phyloP scores from a whole-genome alignment of 2,329 filamentous ascomycete species.

The Microdochium trichocladiopsis region DNA sequence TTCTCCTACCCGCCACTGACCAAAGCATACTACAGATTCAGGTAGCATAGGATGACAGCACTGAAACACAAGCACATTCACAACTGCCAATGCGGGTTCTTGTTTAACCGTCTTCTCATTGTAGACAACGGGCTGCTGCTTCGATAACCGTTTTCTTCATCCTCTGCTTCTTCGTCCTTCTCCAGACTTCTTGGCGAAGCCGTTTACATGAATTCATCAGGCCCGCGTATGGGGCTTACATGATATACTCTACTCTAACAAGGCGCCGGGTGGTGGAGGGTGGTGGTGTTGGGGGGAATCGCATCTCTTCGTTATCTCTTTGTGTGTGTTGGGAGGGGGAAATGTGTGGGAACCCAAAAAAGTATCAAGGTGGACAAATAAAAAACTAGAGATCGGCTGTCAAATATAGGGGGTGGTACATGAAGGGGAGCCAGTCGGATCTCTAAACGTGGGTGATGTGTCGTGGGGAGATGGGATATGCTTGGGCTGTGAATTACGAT shows the following conservation, averaged over 20 bases:
- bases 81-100: too few relatives aligned
- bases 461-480: not conserved
- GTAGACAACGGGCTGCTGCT: too few relatives aligned
- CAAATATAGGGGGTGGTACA: slow-evolving; percentile 1
- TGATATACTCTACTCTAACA: slow-evolving; percentile 1
- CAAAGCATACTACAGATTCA: too few relatives aligned
- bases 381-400: not conserved
- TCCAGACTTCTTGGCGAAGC: not conserved
- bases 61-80: too few relatives aligned
- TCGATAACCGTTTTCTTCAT: too few relatives aligned
- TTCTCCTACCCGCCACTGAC: too few relatives aligned
- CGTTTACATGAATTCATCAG: slow-evolving; percentile 1
- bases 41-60: too few relatives aligned
- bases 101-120: too few relatives aligned
- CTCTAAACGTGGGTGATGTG: not conserved
- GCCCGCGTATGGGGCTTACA: not conserved
- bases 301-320: not conserved
- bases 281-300: not conserved
- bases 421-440: not conserved
- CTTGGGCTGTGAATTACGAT: slow-evolving; percentile 1
- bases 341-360: not conserved
- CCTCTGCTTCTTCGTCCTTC: not conserved
- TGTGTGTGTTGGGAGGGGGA: not conserved
- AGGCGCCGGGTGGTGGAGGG: not conserved
- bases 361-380: not conserved